These are phyloP conservation scores for Stachybotrys elegans DNA, from an alignment of 2,329 filamentous ascomycete genomes.

Conservation along the genomic window DNA sequence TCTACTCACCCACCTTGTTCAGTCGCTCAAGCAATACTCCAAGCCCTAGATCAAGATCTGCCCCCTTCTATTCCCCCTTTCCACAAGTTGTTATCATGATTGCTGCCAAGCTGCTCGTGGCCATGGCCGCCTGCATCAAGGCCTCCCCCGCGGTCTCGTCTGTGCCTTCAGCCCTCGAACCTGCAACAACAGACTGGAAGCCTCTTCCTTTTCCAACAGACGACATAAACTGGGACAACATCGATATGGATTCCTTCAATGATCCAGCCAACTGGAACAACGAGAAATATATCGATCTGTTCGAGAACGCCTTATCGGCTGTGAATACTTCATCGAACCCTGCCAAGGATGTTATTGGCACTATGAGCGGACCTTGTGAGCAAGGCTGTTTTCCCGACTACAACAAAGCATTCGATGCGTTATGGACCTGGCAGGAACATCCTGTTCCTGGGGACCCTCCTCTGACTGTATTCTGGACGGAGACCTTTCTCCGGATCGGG, in stretches of 20 bases:
- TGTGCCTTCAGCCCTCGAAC: background rate
- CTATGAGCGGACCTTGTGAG: conserved; percentile 4
- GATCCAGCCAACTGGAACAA: background rate
- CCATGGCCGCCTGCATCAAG: conserved; percentile 1
- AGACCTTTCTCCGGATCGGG: background rate
- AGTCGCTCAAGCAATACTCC: too few relatives aligned
- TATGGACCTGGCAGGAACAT: conserved; percentile 5
- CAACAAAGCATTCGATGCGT: conserved; percentile 5
- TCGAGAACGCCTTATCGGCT: too few relatives aligned
- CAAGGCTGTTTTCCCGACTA: conserved; percentile 10
- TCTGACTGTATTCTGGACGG: background rate
- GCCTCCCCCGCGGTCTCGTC: too few relatives aligned
- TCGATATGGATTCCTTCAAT: background rate
- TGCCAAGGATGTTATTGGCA: background rate
- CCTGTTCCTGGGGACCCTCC: too few relatives aligned
- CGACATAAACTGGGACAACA: background rate
- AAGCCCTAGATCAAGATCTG: too few relatives aligned
- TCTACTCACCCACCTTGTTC: too few relatives aligned
- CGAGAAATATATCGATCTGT: too few relatives aligned
- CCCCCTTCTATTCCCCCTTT: too few relatives aligned
- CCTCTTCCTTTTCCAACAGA: background rate
- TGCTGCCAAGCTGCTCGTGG: background rate
- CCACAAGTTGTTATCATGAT: background rate
- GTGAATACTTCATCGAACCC: background rate
- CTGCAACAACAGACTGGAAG: background rate